Conservation (phyloP, 1,139 yeast genomes). For the Yarrowia galli region DNA sequence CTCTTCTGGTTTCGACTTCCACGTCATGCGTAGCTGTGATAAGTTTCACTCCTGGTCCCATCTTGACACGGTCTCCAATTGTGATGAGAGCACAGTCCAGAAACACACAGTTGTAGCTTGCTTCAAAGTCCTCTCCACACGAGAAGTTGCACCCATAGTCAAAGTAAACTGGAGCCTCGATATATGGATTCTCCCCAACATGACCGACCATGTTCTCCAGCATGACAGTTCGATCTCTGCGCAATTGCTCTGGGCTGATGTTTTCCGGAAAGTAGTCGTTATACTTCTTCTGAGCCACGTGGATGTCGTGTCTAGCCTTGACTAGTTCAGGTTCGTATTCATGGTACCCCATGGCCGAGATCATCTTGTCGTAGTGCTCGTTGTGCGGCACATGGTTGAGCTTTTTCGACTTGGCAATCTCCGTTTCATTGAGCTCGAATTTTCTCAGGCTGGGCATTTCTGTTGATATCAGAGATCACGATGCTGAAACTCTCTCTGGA, state of each 20-base stretch:
- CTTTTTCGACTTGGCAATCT: conserved; percentile 4
- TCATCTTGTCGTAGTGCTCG: conserved; percentile 24
- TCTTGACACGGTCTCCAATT: conserved; percentile 66
- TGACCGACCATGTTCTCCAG: conserved; percentile 11
- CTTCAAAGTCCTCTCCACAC: conserved; percentile 42
- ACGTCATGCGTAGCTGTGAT: conserved; percentile 70
- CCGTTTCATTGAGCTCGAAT: conserved; percentile 20
- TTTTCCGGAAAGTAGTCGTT: conserved; percentile 26
- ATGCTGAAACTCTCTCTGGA: not conserved
- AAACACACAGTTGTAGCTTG: conserved; percentile 58
- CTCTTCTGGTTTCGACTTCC: conserved; percentile 57
- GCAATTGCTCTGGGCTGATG: not conserved
- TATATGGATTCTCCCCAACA: not conserved
- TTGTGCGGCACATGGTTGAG: conserved; percentile 14
- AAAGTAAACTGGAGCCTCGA: conserved; percentile 22
- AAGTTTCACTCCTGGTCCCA: conserved; percentile 70
- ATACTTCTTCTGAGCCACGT: conserved; percentile 16
- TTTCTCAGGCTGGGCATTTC: not conserved
- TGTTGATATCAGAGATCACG: not conserved
- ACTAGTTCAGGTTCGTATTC: conserved; percentile 24
- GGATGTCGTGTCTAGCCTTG: conserved; percentile 25
- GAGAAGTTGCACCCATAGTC: conserved; percentile 32
- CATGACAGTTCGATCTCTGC: not conserved
- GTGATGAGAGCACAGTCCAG: conserved; percentile 67
- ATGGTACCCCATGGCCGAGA: conserved; percentile 27